Conservation (phyloP, 768 basidiomycete genomes). For the Mrakia blollopis region DNA sequence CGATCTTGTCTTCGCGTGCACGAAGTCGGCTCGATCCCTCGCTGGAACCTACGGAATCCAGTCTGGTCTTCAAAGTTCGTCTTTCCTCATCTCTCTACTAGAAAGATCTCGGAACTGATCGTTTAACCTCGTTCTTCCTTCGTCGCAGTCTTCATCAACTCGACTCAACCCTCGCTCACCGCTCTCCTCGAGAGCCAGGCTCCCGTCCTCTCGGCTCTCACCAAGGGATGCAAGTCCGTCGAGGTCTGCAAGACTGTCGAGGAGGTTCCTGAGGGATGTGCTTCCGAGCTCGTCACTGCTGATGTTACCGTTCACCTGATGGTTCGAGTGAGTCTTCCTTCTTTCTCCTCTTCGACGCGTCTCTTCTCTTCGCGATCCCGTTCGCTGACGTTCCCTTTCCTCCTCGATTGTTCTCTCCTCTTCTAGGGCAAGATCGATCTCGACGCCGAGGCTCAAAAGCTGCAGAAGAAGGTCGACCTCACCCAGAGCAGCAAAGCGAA, state of each 20-base stretch:
- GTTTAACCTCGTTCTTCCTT: slow-evolving; percentile 6
- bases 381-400: not conserved
- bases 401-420: not conserved
- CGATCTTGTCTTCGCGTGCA: slow-evolving; percentile 71
- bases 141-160: slow-evolving; percentile 66
- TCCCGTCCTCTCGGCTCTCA: slow-evolving; percentile 70
- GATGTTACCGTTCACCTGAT: slow-evolving; percentile 74
- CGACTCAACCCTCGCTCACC: slow-evolving; percentile 60
- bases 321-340: slow-evolving; percentile 50
- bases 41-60: slow-evolving; percentile 86
- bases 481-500: slow-evolving; percentile 68
- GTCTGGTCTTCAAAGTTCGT: slow-evolving; percentile 68
- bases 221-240: slow-evolving; percentile 78
- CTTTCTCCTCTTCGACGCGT: slow-evolving; percentile 1
- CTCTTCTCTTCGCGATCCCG: not conserved
- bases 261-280: slow-evolving; percentile 84
- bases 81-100: not conserved
- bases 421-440: slow-evolving; percentile 81
- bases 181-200: slow-evolving; percentile 65
- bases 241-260: slow-evolving; percentile 59
- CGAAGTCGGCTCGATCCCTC: slow-evolving; percentile 75
- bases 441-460: slow-evolving; percentile 78
- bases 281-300: slow-evolving; percentile 69
- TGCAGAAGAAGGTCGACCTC: slow-evolving; percentile 80
- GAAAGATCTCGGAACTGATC: not conserved